A percentile compares a stretch with the other conserved stretches of the same genome.
phyloP scores from a whole-genome alignment of 495 filamentous ascomycete species.

The Bacidia rubella region DNA sequence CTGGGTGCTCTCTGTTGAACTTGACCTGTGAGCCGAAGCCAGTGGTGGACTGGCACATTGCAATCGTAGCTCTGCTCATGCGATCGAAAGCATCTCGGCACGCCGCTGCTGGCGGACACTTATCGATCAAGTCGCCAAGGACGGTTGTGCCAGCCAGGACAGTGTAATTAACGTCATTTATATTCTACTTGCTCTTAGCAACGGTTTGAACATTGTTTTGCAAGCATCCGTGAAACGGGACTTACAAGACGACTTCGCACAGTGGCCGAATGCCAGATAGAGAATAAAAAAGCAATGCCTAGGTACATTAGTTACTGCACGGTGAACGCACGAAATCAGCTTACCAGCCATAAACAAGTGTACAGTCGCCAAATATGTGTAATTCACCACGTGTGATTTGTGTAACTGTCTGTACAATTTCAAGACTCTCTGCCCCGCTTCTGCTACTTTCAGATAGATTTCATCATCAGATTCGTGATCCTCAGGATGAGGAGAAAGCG shows the following conservation, averaged over 20 bases:
- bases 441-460: constrained; percentile 84
- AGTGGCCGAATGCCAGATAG: constrained; percentile 88
- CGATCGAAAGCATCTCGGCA: constrained; percentile 91
- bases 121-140: constrained; percentile 57
- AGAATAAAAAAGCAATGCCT: constrained; percentile 91
- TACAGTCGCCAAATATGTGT: constrained; percentile 92
- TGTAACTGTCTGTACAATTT: constrained; percentile 85
- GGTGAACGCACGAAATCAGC: background rate
- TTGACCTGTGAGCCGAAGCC: constrained; percentile 51
- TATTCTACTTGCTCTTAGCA: constrained; percentile 38
- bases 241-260: constrained; percentile 74
- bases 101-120: constrained; percentile 68
- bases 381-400: constrained; percentile 78
- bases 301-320: background rate
- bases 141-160: constrained; percentile 92
- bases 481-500: constrained; percentile 39
- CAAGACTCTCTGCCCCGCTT: constrained; percentile 85
- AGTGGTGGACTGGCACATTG: constrained; percentile 75
- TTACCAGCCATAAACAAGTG: constrained; percentile 90
- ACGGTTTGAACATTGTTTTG: background rate
- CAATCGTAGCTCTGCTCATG: constrained; percentile 86
- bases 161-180: constrained; percentile 94
- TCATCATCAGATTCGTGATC: constrained; percentile 73
- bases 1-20: constrained; percentile 19
- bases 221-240: constrained; percentile 5